Conservation (phyloP, 768 basidiomycete genomes). For the Podaxis carcinomalis region DNA sequence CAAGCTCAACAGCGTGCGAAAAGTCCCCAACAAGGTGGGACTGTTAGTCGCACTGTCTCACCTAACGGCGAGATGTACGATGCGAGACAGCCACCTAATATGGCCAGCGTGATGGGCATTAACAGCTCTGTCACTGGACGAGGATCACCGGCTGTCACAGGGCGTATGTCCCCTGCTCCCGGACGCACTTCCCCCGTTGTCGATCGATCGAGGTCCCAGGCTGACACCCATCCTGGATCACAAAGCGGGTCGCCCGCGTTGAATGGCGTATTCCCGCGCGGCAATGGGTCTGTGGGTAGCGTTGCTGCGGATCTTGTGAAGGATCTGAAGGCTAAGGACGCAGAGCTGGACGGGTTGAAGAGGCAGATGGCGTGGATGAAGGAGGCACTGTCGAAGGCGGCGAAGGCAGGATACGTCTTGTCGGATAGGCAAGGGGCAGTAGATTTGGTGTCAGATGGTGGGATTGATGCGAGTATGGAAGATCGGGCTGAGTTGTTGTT, state of each 20-base stretch:
- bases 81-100: slow-evolving; percentile 37
- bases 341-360: slow-evolving; percentile 72
- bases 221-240: slow-evolving; percentile 42
- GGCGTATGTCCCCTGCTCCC: slow-evolving; percentile 28
- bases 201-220: slow-evolving; percentile 8
- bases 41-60: slow-evolving; percentile 12
- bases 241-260: slow-evolving; percentile 38
- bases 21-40: slow-evolving; percentile 20
- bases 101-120: slow-evolving; percentile 50
- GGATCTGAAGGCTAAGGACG: slow-evolving; percentile 79
- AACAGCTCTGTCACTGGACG: slow-evolving; percentile 36
- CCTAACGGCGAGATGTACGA: slow-evolving; percentile 6
- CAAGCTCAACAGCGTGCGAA: slow-evolving; percentile 12
- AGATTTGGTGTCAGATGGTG: slow-evolving; percentile 27
- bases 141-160: slow-evolving; percentile 31
- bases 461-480: slow-evolving; percentile 37
- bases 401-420: slow-evolving; percentile 73
- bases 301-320: slow-evolving; percentile 71
- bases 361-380: slow-evolving; percentile 85
- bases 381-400: slow-evolving; percentile 71
- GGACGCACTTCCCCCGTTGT: slow-evolving; percentile 39
- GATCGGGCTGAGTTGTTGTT: slow-evolving; percentile 68
- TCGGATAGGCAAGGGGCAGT: slow-evolving; percentile 46
- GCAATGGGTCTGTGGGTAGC: slow-evolving; percentile 58
- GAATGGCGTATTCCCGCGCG: slow-evolving; percentile 44